Evolutionary conservation across 352 stramenopile species (phyloP).

Genomic region (Globisporangium emineosum): DNA sequence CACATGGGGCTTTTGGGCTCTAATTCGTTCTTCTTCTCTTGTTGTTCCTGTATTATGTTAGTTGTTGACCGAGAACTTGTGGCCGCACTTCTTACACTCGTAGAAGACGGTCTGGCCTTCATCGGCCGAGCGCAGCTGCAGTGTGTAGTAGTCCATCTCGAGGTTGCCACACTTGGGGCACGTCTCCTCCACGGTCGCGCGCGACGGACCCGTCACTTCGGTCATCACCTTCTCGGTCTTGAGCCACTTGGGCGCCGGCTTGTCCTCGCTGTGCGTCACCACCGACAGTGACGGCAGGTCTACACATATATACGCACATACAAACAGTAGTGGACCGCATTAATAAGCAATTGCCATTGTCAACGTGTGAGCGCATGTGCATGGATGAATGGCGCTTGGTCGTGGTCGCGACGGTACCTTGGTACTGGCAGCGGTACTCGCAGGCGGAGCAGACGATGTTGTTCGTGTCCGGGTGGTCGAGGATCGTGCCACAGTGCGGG

Average conservation of each 20-base stretch:
- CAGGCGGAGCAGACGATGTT: constrained; percentile 86
- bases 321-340: constrained; percentile 6
- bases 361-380: background rate
- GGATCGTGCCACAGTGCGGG: constrained; percentile 84
- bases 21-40: background rate
- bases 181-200: constrained; percentile 96
- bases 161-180: constrained; percentile 97
- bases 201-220: constrained; percentile 82
- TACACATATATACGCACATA: constrained; percentile 19
- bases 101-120: constrained; percentile 99
- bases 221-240: constrained; percentile 66
- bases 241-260: constrained; percentile 79
- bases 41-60: constrained; percentile 27
- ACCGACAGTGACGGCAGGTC: constrained; percentile 78
- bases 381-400: background rate
- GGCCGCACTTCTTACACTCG: constrained; percentile 97
- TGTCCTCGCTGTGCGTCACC: constrained; percentile 73
- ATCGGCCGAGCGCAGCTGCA: constrained; percentile 98
- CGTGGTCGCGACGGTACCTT: constrained; percentile 36
- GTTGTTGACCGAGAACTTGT: constrained; percentile 89
- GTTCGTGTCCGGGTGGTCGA: constrained; percentile 86
- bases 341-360: background rate
- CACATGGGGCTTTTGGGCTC: background rate
- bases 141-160: constrained; percentile 99
- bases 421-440: constrained; percentile 81